Evolutionary conservation across 179 eudicot species (phyloP).

Genomic region (Drosera spatulata): DNA sequence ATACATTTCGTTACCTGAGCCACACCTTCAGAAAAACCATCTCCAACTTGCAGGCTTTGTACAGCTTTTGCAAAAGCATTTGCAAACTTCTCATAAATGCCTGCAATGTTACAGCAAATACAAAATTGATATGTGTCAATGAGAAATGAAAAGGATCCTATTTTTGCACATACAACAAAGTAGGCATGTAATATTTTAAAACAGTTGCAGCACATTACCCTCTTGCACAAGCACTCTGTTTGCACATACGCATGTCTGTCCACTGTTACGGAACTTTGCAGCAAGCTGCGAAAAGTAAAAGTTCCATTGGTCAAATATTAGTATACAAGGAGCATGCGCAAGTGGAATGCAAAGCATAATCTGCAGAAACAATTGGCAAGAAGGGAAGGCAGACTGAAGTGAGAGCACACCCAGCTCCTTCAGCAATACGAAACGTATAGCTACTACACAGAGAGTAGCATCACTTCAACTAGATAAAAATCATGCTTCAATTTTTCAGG

Average conservation of each 20-base stretch:
- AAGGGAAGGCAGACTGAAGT: too few relatives aligned
- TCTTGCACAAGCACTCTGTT: slow-evolving; percentile 84
- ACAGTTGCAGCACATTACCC: slow-evolving; percentile 22
- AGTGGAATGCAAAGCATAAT: too few relatives aligned
- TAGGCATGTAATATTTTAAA: too few relatives aligned
- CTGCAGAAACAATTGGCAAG: too few relatives aligned
- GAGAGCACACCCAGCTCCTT: too few relatives aligned
- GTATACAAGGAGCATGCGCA: too few relatives aligned
- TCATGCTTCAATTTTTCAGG: too few relatives aligned
- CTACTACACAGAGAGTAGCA: too few relatives aligned
- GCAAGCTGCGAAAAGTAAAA: slow-evolving; percentile 51
- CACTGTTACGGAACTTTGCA: slow-evolving; percentile 92
- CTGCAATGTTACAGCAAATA: slow-evolving; percentile 23
- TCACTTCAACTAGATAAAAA: too few relatives aligned
- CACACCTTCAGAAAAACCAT: slow-evolving; percentile 88
- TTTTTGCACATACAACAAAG: background rate
- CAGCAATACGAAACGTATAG: too few relatives aligned
- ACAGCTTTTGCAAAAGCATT: slow-evolving; percentile 72
- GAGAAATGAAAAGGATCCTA: background rate
- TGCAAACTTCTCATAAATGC: slow-evolving; percentile 80
- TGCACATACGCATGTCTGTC: slow-evolving; percentile 93
- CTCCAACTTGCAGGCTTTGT: slow-evolving; percentile 76
- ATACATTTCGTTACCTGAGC: slow-evolving; percentile 40
- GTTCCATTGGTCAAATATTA: background rate
- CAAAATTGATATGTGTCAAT: background rate